Evolutionary conservation across 352 stramenopile genomes (phyloP).

Genomic region (Elongisporangium anandrum): DNA sequence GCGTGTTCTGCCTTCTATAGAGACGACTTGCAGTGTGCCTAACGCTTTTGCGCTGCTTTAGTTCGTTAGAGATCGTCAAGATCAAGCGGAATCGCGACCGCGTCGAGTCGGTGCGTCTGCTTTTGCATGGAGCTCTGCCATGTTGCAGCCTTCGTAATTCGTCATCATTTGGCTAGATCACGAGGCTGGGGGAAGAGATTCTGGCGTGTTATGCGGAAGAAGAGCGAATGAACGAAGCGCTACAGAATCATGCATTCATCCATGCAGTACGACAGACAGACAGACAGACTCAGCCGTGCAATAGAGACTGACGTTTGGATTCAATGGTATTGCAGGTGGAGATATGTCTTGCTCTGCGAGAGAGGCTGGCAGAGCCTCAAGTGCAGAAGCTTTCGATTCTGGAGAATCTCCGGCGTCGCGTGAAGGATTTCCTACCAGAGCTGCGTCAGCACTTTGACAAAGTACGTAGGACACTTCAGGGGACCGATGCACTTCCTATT

Average conservation of each 20-base stretch:
- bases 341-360: constrained; percentile 61
- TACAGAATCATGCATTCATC: constrained; percentile 62
- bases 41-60: constrained; percentile 13
- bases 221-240: constrained; percentile 64
- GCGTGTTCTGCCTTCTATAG: background rate
- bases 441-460: constrained; percentile 68
- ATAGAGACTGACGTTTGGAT: background rate
- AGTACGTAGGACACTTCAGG: no score
- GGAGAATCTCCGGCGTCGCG: constrained; percentile 51
- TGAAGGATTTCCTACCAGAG: constrained; percentile 75
- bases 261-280: constrained; percentile 36
- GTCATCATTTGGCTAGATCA: background rate
- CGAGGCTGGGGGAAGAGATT: constrained; percentile 33
- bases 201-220: constrained; percentile 77
- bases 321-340: constrained; percentile 37
- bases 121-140: constrained; percentile 14
- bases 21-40: background rate
- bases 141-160: constrained; percentile 8
- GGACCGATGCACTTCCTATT: no score
- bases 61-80: constrained; percentile 80
- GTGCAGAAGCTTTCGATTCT: constrained; percentile 54
- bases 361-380: constrained; percentile 34
- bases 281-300: background rate
- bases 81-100: constrained; percentile 77
- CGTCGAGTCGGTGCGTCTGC: constrained; percentile 43